Evolutionary conservation across 1,139 yeast species (phyloP), one percentile per base, ranked within the genome.

Genomic region (Yamadazyma mexicana): DNA sequence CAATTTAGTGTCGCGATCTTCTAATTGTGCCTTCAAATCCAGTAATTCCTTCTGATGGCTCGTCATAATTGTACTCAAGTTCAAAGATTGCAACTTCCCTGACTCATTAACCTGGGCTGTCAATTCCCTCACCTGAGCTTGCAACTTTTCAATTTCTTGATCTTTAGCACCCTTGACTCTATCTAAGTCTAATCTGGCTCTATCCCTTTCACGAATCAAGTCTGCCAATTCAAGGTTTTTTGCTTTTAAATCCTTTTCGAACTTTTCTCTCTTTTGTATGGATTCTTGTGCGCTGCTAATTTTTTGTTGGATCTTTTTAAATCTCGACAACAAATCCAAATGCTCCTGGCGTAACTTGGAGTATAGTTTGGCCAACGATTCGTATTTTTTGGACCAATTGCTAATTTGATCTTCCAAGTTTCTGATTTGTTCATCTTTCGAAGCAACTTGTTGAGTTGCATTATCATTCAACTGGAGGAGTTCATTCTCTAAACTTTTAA

Each of bases 211-310:
- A 46, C 95, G 77, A 44, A 88, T 88, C 54, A 89, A 73, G 54
- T 88, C 96, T 1, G 96, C 96, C 49, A 89, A 73, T 59, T 89
- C 96, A 39, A 88, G 73, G 56, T 87, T 89, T 64, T 89, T 89
- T 12, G 92, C 77, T 59, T 87, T 87, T 60, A 88, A 67, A 46
- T 88, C 96, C 46, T 86, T 81, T 61, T 89, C 96, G 31, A 87
- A 67, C 55, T 80, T 81, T 55, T 89, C 96, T 50, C 91, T 82
- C 62, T 83, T 85, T 51, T 85, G 85, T 46, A 89, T 81, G 0
- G 96, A 87, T 61, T 89, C 97, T 58, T 88, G 96, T 7, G 97
- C 96, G 45, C 95, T 85, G 22, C 91, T 85, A 7, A 94, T 95
- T 61, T 87, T 87, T 51, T 89, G 88, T 62, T 89, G 96, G 40